A percentile compares a stretch with the other conserved stretches of the same genome.
These are phyloP conservation scores for Solanum arcanum DNA, from an alignment of 257 asterid genomes.

Conservation along the genomic window DNA sequence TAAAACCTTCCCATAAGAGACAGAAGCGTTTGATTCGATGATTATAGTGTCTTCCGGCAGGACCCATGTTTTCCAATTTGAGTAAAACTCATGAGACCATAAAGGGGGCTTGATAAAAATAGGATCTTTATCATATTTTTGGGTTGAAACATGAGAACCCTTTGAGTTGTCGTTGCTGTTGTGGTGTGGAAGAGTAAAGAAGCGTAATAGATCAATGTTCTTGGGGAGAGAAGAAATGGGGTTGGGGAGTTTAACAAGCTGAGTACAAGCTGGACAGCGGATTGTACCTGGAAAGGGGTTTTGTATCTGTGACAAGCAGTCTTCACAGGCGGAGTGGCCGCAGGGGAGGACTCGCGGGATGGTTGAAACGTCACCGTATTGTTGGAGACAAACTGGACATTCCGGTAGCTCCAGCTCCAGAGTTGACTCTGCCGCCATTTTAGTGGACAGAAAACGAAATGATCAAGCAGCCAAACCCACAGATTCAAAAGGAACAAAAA, in stretches of 20 bases:
- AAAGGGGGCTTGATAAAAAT: constrained; percentile 15
- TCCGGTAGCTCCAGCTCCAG: constrained; percentile 85
- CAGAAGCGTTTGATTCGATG: constrained; percentile 11
- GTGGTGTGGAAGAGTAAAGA: constrained; percentile 22
- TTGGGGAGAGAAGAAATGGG: constrained; percentile 62
- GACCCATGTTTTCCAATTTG: constrained; percentile 65
- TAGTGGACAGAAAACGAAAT: background rate
- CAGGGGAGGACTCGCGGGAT: constrained; percentile 85
- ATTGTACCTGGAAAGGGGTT: constrained; percentile 58
- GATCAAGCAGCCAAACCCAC: background rate
- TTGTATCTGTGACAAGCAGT: constrained; percentile 63
- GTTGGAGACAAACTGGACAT: constrained; percentile 81
- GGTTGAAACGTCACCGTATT: constrained; percentile 39
- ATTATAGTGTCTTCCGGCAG: constrained; percentile 34
- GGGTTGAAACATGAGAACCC: constrained; percentile 4
- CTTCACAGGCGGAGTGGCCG: constrained; percentile 83
- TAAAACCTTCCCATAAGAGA: constrained; percentile 15
- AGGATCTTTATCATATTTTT: constrained; percentile 7
- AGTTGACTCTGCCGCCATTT: constrained; percentile 2
- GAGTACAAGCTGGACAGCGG: constrained; percentile 82
- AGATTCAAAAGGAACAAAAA: no score
- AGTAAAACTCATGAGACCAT: constrained; percentile 53
- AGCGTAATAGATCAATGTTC: constrained; percentile 79
- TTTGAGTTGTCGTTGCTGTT: constrained; percentile 1
- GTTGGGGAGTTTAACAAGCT: constrained; percentile 48